Evolutionary conservation across 805 yeast species (phyloP), one percentile per base, ranked within the genome.

Genomic region (Yamadazyma scolyti): DNA sequence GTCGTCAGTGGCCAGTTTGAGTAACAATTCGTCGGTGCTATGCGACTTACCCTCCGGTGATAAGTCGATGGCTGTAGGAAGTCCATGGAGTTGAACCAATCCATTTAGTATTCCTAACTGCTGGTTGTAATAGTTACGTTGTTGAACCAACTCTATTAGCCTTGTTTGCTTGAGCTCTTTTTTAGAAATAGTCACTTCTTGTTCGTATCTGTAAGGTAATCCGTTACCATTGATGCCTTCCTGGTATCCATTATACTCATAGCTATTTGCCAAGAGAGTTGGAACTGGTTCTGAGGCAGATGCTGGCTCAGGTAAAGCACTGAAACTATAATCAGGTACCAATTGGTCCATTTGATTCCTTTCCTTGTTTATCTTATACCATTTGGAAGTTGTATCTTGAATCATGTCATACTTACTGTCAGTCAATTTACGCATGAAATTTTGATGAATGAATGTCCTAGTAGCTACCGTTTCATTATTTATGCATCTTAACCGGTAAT

Each of bases 361-460:
- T 54, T 93, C 97, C 47, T 81, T 77, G 57, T 88, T 89, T 48
- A 89, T 83, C 43, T 83, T 81, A 62, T 90, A 90, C 97, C 97
- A 93, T 40, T 77, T 71, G 23, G 82, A 74, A 5, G 97, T 89
- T 4, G 95, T 83, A 6, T 75, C 70, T 37, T 75, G 68, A 28
- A 90, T 70, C 64, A 86, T 68, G 16, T 71, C 65, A 31, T 71
- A 70, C 39, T 87, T 82, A 27, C 73, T 56, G 49, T 87, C 94
- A 45, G 79, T 75, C 20, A 75, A 64, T 35, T 75, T 71, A 47
- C 82, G 83, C 53, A 75, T 59, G 53, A 73, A 86, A 50, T 86
- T 84, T 55, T 93, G 97, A 54, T 90, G 96, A 20, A 85, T 73
- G 37, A 79, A 74, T 6, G 82, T 80, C 35, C 97, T 65, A 15